A percentile compares a stretch with the other conserved stretches of the same genome.
Evolutionary conservation across 75 land plant species (phyloP).

Genomic region (Pseudotsuga menziesii): DNA sequence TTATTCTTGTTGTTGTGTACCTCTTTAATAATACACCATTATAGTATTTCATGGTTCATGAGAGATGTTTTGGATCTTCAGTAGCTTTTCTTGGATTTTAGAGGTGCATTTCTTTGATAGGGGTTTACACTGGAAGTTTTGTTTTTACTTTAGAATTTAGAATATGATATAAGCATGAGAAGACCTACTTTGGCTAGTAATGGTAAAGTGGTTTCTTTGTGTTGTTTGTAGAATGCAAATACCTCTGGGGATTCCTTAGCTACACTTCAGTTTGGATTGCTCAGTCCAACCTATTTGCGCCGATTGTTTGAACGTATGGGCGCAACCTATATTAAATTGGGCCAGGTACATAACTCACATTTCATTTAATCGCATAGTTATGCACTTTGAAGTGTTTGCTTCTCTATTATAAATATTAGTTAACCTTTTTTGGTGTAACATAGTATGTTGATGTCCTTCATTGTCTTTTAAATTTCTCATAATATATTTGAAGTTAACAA

Average conservation of each 20-base stretch:
- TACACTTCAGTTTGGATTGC: conserved; percentile 49
- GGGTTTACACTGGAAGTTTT: not conserved
- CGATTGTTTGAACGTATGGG: conserved; percentile 92
- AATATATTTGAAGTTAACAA: no score
- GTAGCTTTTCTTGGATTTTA: not conserved
- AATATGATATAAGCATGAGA: not conserved
- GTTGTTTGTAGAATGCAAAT: conserved; percentile 38
- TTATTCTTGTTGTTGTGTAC: not conserved
- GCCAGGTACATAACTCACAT: conserved; percentile 61
- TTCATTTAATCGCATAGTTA: not conserved
- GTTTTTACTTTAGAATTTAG: not conserved
- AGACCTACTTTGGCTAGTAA: not conserved
- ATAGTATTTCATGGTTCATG: not conserved
- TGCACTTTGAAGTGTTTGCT: not conserved
- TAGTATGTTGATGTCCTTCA: not conserved
- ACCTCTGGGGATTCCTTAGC: conserved; percentile 26
- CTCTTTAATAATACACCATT: not conserved
- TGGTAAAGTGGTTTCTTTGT: not conserved
- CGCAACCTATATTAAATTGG: conserved; percentile 97
- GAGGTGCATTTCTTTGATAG: not conserved
- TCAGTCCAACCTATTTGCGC: conserved; percentile 78
- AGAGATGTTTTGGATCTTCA: not conserved
- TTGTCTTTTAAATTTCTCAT: no score
- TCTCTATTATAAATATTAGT: not conserved
- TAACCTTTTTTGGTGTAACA: not conserved